These are phyloP conservation scores for Pouteria glomerata DNA, from an alignment of 148 eudicot species.

Conservation along the genomic window DNA sequence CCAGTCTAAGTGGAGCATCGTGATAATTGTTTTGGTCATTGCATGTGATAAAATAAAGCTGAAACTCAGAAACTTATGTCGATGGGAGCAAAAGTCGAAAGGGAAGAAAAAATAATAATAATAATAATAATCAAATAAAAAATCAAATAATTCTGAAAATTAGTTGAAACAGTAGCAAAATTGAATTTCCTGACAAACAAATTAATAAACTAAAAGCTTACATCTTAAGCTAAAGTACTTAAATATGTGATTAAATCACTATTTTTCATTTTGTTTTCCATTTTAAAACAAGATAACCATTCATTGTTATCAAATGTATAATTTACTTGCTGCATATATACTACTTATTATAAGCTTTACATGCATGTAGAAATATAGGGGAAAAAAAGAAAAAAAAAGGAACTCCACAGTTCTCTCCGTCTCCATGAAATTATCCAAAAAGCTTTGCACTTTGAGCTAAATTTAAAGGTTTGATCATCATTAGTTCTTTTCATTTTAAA, in stretches of 20 bases:
- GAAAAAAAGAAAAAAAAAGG: no score
- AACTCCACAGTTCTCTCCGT: not conserved
- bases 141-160: not conserved
- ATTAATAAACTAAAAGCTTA: not conserved
- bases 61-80: constrained; percentile 1
- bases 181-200: not conserved
- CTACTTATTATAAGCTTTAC: not conserved
- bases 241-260: not conserved
- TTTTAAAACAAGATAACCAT: not conserved
- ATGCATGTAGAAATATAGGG: no score
- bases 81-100: no score
- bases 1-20: constrained; percentile 11
- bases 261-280: not conserved
- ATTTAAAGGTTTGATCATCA: not conserved
- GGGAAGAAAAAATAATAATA: no score
- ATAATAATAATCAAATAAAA: no score
- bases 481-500: not conserved
- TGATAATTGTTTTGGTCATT: not conserved
- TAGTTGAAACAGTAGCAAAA: not conserved
- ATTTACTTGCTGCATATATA: not conserved
- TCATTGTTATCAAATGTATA: no score
- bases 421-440: not conserved
- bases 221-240: no score
- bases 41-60: not conserved
- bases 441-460: not conserved